Base-by-base conservation (phyloP, 164 flowering plant genomes). In the Santalum album region DNA sequence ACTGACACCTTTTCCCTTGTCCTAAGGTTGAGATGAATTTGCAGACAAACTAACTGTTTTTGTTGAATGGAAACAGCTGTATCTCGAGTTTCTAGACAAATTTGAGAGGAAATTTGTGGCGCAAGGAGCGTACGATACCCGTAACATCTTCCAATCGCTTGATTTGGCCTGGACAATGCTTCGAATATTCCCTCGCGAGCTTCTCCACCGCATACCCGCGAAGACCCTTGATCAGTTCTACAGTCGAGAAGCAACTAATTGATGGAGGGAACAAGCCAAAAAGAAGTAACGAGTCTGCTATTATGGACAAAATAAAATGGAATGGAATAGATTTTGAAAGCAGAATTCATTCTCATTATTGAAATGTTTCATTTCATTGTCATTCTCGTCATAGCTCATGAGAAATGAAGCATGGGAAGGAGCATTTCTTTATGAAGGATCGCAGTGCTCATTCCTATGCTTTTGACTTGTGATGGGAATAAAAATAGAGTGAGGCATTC, bases 151-250 rank as follows among this genome's bases (percentile, higher is more conserved):
- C 83, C 97, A 94, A 64, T 90, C 97, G 0, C 96, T 94, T 24
- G 99, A 94, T 66, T 61, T 94, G 62, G 99, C 97, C 34, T 94
- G 99, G 99, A 87, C 97, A 1, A 73, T 90, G 59, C 88, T 94
- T 40, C 81, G 99, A 2, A 90, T 94, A 61, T 94, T 90, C 69
- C 99, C 97, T 1, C 89, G 96, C 51, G 97, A 94, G 63, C 97
- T 94, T 55, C 96, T 94, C 51, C 99, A 87, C 62, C 95, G 95
- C 69, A 94, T 94, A 35, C 99, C 97, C 23, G 97, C 95, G 20
- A 94, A 94, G 82, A 94, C 95, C 21, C 81, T 94, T 22, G 95
- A 87, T 55, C 80, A 60, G 40, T 87, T 27, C 64, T 91, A 87
- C 82, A 83, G 81, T 64, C 77, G 92, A 24, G 92, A 84, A 15